Evolutionary conservation across 2,329 filamentous ascomycete species (phyloP).

Genomic region (Colletotrichum acutatum): DNA sequence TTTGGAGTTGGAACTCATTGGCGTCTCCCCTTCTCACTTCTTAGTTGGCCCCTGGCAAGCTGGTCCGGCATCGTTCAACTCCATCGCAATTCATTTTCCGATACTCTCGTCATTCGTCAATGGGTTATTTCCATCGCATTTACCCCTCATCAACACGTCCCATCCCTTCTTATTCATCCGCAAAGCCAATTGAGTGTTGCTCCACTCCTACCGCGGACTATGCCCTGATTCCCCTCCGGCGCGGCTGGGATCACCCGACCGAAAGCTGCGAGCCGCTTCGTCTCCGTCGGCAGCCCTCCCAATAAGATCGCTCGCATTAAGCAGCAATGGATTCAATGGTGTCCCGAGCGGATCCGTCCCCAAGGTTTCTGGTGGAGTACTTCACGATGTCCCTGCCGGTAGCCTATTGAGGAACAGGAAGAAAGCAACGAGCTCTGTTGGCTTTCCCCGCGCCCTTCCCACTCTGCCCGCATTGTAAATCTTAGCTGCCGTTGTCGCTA

Average conservation of each 20-base stretch:
- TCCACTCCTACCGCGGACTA: constrained; percentile 24
- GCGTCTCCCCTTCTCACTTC: background rate
- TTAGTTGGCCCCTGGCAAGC: background rate
- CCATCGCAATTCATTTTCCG: constrained; percentile 4
- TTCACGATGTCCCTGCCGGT: background rate
- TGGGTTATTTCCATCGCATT: background rate
- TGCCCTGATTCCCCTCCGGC: constrained; percentile 20
- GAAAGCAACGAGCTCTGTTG: background rate
- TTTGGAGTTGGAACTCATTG: background rate
- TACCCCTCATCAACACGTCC: background rate
- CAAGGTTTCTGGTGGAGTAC: constrained; percentile 5
- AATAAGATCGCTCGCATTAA: constrained; percentile 25
- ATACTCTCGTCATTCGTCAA: background rate
- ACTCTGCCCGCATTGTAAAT: background rate
- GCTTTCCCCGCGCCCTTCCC: background rate
- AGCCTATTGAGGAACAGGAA: background rate
- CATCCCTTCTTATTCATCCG: background rate
- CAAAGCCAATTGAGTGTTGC: constrained; percentile 13
- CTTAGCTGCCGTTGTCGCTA: background rate
- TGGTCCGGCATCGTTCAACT: background rate
- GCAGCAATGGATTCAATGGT: constrained; percentile 7
- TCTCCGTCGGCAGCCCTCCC: constrained; percentile 9
- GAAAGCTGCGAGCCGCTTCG: constrained; percentile 13
- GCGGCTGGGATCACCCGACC: constrained; percentile 16
- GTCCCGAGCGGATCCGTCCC: constrained; percentile 28